A percentile compares a stretch with the other conserved stretches of the same genome.
Evolutionary conservation across 257 asterid species (phyloP).

Genomic region (Rehmannia glutinosa): DNA sequence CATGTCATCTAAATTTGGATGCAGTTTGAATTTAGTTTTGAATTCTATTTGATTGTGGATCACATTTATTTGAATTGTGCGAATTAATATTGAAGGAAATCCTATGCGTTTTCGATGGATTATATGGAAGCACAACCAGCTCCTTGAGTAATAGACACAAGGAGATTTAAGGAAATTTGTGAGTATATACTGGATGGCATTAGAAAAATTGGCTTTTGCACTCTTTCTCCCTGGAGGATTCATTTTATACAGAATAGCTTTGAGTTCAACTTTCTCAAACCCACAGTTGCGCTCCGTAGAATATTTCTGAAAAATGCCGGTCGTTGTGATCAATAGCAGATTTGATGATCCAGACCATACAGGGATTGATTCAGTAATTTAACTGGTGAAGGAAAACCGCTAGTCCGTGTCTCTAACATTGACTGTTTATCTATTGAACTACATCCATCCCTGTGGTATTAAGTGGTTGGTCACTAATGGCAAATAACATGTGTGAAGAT

Average conservation of each 20-base stretch:
- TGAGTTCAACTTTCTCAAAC: background rate
- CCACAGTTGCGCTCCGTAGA: background rate
- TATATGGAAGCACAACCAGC: too few species aligned
- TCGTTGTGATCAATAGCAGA: background rate
- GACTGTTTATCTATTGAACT: background rate
- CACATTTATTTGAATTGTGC: background rate
- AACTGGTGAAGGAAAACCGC: background rate
- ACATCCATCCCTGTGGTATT: background rate
- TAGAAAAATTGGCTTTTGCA: background rate
- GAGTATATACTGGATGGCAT: background rate
- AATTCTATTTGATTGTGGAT: conserved; percentile 1
- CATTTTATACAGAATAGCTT: background rate
- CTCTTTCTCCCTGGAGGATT: background rate
- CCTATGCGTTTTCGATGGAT: background rate
- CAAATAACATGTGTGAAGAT: background rate
- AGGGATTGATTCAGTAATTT: background rate
- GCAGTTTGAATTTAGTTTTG: background rate
- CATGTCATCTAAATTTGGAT: background rate
- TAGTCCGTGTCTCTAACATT: background rate
- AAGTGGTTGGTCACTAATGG: background rate
- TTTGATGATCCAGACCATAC: background rate
- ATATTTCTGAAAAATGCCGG: background rate
- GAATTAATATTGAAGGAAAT: background rate
- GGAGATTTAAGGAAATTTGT: background rate
- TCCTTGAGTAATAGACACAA: too few species aligned